These are phyloP conservation scores for Serpula lacrymans DNA, from an alignment of 768 basidiomycete species.

Conservation along the genomic window DNA sequence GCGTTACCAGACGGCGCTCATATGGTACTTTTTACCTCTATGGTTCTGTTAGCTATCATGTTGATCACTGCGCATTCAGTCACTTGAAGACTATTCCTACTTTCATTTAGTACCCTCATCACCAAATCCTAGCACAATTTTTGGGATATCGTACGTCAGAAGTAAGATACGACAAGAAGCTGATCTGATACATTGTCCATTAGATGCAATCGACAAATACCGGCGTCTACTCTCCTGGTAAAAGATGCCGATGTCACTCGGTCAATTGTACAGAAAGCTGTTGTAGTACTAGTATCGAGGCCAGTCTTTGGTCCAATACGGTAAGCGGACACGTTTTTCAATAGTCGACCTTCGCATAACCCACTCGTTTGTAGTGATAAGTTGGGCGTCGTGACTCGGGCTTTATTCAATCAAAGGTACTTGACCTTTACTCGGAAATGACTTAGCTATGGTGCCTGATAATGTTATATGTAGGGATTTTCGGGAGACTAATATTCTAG, in stretches of 20 bases:
- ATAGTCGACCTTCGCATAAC: slow-evolving; percentile 4
- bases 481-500: slow-evolving; percentile 80
- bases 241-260: slow-evolving; percentile 87
- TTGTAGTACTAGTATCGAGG: slow-evolving; percentile 88
- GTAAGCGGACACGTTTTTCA: slow-evolving; percentile 35
- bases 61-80: slow-evolving; percentile 12
- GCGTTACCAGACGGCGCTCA: slow-evolving; percentile 98
- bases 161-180: slow-evolving; percentile 10
- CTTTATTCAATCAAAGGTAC: slow-evolving; percentile 82
- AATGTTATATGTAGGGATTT: slow-evolving; percentile 87
- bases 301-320: slow-evolving; percentile 94
- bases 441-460: no score
- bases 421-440: slow-evolving; percentile 1
- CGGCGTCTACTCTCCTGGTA: slow-evolving; percentile 71
- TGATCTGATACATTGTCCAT: slow-evolving; percentile 2
- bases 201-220: slow-evolving; percentile 94
- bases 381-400: slow-evolving; percentile 89
- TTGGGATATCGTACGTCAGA: slow-evolving; percentile 85
- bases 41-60: slow-evolving; percentile 5
- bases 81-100: slow-evolving; percentile 88
- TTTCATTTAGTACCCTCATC: slow-evolving; percentile 84
- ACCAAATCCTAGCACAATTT: slow-evolving; percentile 74
- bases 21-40: slow-evolving; percentile 44
- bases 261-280: slow-evolving; percentile 95
- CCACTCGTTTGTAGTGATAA: slow-evolving; percentile 65